Conservation (phyloP, 306 rosid species). For the Cucumis sativus region Cucumber_9930_V3 NC_026657.2:22959001-22959500, state of each 20-base stretch:
- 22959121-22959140: conserved; percentile 80
- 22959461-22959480: neutral
- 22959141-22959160: conserved; percentile 89
- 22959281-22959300: conserved; percentile 88
- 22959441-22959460: neutral
- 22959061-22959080: conserved; percentile 74
- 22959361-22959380: neutral
- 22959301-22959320: conserved; percentile 35
- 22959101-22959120: conserved; percentile 87
- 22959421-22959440: neutral
- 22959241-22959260: conserved; percentile 55
- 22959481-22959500: neutral
- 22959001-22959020: neutral
- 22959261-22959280: conserved; percentile 87
- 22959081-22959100: conserved; percentile 88
- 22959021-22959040: conserved; percentile 4
- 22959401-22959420: neutral
- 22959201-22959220: conserved; percentile 76
- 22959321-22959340: neutral
- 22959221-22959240: conserved; percentile 71
- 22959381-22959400: neutral
- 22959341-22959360: neutral
- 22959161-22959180: conserved; percentile 93
- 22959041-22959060: conserved; percentile 8
- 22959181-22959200: conserved; percentile 78